Evolutionary conservation across 2,329 filamentous ascomycete species (phyloP).

Genomic region (Waltergamsia citrina): DNA sequence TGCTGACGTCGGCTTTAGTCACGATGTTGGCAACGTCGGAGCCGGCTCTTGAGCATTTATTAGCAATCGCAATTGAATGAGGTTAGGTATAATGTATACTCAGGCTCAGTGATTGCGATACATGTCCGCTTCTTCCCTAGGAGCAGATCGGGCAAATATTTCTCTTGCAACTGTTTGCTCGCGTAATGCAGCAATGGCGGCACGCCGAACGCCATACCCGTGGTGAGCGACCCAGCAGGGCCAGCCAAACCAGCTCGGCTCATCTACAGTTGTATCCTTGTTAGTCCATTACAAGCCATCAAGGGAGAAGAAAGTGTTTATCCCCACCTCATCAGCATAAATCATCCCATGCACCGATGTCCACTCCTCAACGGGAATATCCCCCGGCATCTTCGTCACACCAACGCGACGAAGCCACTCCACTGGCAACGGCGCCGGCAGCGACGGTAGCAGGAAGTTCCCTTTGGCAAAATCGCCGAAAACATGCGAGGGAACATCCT

Average conservation of each 20-base stretch:
- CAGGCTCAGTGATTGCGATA: constrained; percentile 73
- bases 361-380: constrained; percentile 62
- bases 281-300: no score
- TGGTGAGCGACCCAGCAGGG: constrained; percentile 55
- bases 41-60: constrained; percentile 35
- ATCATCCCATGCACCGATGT: constrained; percentile 64
- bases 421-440: constrained; percentile 60
- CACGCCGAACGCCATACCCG: constrained; percentile 63
- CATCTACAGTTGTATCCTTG: no score
- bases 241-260: constrained; percentile 54
- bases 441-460: constrained; percentile 61
- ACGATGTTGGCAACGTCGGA: constrained; percentile 65
- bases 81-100: constrained; percentile 13
- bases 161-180: constrained; percentile 49
- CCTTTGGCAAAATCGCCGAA: constrained; percentile 54
- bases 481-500: constrained; percentile 53
- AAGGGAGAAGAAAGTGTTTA: background rate
- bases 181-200: constrained; percentile 65
- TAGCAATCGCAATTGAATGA: background rate
- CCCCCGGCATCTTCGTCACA: constrained; percentile 56
- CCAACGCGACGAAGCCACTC: constrained; percentile 57
- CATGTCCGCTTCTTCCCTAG: constrained; percentile 57
- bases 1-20: constrained; percentile 53
- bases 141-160: constrained; percentile 59
- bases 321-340: constrained; percentile 45